phyloP scores from a whole-genome alignment of 1,284 basidiomycete genomes.

The Pseudozyma hubeiensis region DNA sequence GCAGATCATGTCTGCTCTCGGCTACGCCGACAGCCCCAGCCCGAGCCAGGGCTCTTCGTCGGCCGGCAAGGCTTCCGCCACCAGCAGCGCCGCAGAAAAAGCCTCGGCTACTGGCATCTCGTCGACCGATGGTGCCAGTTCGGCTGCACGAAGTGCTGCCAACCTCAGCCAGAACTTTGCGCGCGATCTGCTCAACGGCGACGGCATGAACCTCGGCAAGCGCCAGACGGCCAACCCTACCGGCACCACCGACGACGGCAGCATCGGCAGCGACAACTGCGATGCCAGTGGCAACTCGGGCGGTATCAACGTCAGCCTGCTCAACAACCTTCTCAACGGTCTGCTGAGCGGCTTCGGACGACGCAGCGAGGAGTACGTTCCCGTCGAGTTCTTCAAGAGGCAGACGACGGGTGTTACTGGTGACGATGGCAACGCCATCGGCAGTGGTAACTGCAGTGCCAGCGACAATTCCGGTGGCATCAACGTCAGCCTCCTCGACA shows the following conservation, averaged over 20 bases:
- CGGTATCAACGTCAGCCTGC: constrained; percentile 50
- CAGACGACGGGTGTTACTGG: constrained; percentile 20
- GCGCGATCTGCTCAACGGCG: constrained; percentile 41
- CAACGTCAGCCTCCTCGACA: constrained; percentile 53
- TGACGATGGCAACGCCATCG: constrained; percentile 8
- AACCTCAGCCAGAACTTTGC: constrained; percentile 44
- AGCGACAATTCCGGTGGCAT: constrained; percentile 49
- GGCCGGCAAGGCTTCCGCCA: constrained; percentile 13
- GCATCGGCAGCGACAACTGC: constrained; percentile 36
- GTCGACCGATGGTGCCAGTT: constrained; percentile 6
- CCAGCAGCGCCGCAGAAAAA: constrained; percentile 8
- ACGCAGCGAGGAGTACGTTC: constrained; percentile 20
- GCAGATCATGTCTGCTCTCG: constrained; percentile 41
- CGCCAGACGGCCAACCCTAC: constrained; percentile 12
- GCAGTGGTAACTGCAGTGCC: constrained; percentile 37
- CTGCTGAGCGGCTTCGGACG: constrained; percentile 39
- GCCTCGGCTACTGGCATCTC: constrained; percentile 13
- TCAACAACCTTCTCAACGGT: constrained; percentile 57
- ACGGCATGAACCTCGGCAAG: constrained; percentile 50
- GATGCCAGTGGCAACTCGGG: constrained; percentile 42
- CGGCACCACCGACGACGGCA: constrained; percentile 2
- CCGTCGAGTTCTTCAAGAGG: constrained; percentile 33
- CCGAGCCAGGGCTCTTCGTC: constrained; percentile 2
- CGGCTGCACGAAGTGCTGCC: constrained; percentile 41
- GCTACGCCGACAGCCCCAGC: constrained; percentile 8